Percentiles rank a stretch among this genome's conserved stretches.
Evolutionary conservation across 495 filamentous ascomycete genomes (phyloP).

Genomic region (Penicillium goetzii): DNA sequence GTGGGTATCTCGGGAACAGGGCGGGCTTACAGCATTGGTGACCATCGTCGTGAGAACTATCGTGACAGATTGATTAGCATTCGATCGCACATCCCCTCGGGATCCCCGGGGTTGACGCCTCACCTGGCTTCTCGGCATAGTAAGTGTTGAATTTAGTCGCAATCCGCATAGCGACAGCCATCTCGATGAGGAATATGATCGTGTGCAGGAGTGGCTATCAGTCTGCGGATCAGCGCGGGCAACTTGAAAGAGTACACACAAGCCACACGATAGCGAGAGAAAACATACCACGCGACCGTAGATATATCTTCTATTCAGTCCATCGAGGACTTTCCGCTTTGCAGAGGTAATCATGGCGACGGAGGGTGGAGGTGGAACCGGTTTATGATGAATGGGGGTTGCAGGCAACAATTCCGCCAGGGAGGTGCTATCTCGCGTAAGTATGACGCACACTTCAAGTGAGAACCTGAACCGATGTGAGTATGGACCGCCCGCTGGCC

Average conservation of each 20-base stretch:
- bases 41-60: constrained; percentile 97
- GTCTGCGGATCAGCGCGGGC: constrained; percentile 19
- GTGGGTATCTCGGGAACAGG: background rate
- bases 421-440: constrained; percentile 30
- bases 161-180: constrained; percentile 79
- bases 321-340: constrained; percentile 65
- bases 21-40: constrained; percentile 79
- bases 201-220: constrained; percentile 82
- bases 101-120: constrained; percentile 19
- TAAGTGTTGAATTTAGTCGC: constrained; percentile 88
- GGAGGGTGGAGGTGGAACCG: constrained; percentile 16
- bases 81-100: constrained; percentile 1
- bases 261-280: constrained; percentile 6
- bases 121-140: constrained; percentile 85
- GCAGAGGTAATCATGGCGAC: constrained; percentile 49
- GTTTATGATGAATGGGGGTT: constrained; percentile 17
- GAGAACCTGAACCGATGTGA: background rate
- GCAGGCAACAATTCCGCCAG: constrained; percentile 34
- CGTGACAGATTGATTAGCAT: constrained; percentile 32
- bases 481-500: constrained; percentile 1
- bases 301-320: constrained; percentile 77
- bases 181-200: constrained; percentile 83
- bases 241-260: background rate
- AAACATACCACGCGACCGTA: constrained; percentile 74
- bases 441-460: constrained; percentile 47